Evolutionary conservation across 208 protist species (phyloP).

Genomic region (Acanthamoeba sp.): DNA sequence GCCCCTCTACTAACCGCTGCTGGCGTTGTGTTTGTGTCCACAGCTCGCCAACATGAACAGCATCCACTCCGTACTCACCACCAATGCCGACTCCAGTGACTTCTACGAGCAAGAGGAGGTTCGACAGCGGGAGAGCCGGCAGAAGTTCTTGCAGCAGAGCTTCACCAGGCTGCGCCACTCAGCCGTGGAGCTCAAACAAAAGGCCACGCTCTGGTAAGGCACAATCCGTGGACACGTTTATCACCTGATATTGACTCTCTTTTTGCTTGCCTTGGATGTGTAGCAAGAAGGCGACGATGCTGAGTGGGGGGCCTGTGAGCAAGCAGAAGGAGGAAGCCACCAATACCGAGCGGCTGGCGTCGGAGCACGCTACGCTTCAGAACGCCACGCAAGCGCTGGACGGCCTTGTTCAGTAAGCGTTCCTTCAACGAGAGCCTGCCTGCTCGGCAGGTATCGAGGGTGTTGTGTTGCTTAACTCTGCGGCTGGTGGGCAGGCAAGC

Average conservation of each 20-base stretch:
- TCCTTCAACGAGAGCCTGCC: not conserved
- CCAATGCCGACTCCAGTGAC: not conserved
- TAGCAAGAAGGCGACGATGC: slow-evolving; percentile 27
- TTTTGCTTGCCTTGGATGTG: not conserved
- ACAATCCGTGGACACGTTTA: too few relatives aligned
- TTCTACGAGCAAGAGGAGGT: slow-evolving; percentile 56
- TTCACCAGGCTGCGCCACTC: not conserved
- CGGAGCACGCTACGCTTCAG: not conserved
- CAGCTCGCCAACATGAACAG: slow-evolving; percentile 27
- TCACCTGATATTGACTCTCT: too few relatives aligned
- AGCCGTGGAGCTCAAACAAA: slow-evolving; percentile 11
- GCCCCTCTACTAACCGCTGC: not conserved
- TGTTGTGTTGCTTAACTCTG: not conserved
- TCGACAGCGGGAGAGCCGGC: not conserved
- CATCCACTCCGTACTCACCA: slow-evolving; percentile 6
- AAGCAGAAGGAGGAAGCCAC: not conserved
- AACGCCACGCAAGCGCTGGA: not conserved
- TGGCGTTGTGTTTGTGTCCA: not conserved
- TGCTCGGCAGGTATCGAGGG: not conserved
- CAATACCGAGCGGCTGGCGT: not conserved
- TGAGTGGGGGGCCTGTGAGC: not conserved
- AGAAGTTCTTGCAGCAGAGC: slow-evolving; percentile 19
- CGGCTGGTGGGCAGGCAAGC: slow-evolving; percentile 27
- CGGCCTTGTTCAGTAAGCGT: not conserved
- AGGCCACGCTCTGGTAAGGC: slow-evolving; percentile 32